Evolutionary conservation across 768 basidiomycete genomes (phyloP).

Genomic region (Boletus rubropictus): DNA sequence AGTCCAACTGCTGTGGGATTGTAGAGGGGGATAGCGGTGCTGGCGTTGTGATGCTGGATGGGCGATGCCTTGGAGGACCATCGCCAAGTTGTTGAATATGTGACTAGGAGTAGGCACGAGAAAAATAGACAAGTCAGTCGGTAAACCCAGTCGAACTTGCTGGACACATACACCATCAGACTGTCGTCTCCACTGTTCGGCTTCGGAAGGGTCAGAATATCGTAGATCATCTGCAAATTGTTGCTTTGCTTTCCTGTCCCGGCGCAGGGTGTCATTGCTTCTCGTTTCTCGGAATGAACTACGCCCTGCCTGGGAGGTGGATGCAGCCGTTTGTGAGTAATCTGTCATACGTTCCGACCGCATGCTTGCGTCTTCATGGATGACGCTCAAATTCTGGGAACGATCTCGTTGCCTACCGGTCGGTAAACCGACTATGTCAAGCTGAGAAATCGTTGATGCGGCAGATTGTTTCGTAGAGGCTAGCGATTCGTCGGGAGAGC

Average conservation of each 20-base stretch:
- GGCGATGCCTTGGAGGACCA: constrained; percentile 14
- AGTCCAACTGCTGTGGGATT: constrained; percentile 8
- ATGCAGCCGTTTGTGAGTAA: constrained; percentile 20
- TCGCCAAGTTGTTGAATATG: constrained; percentile 12
- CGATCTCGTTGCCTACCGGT: constrained; percentile 19
- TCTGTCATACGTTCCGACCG: constrained; percentile 23
- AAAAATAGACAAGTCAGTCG: neutral
- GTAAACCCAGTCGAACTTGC: neutral
- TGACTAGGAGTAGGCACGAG: constrained; percentile 10
- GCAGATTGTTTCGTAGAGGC: constrained; percentile 27
- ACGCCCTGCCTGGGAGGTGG: constrained; percentile 16
- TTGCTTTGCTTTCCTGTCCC: constrained; percentile 23
- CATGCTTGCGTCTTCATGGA: constrained; percentile 29
- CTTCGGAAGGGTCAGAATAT: constrained; percentile 29
- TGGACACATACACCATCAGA: constrained; percentile 15
- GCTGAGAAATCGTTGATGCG: constrained; percentile 30
- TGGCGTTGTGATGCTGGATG: constrained; percentile 20
- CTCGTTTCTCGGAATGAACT: constrained; percentile 10
- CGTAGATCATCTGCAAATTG: constrained; percentile 32
- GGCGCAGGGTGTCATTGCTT: constrained; percentile 15
- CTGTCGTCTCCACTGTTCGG: constrained; percentile 30
- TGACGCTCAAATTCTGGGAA: constrained; percentile 24
- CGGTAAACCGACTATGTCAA: constrained; percentile 29
- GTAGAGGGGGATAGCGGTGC: constrained; percentile 26
- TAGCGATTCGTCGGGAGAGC: constrained; percentile 26